Evolutionary conservation across 176 grass and related monocot genomes (phyloP).

Genomic region (Eleusine indica): DNA sequence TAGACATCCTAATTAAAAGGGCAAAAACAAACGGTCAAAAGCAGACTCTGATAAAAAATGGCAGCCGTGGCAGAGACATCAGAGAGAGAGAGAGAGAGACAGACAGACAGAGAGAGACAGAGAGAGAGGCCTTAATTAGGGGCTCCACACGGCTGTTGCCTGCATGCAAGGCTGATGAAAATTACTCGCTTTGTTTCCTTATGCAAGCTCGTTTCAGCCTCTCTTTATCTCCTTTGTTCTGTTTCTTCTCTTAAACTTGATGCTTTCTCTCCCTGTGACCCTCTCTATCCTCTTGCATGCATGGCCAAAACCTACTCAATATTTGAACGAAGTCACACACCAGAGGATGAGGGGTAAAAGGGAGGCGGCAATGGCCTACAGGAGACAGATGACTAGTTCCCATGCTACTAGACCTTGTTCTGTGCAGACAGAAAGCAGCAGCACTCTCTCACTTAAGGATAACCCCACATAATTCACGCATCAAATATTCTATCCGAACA

Average conservation of each 20-base stretch:
- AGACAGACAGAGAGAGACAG: slow-evolving; percentile 21
- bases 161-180: slow-evolving; percentile 50
- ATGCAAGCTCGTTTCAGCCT: slow-evolving; percentile 26
- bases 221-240: slow-evolving; percentile 12
- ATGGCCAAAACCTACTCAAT: slow-evolving; percentile 1
- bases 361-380: slow-evolving; percentile 48
- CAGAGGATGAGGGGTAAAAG: neutral
- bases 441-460: slow-evolving; percentile 51
- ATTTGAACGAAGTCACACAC: neutral
- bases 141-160: slow-evolving; percentile 11
- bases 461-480: slow-evolving; percentile 44
- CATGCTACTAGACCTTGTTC: slow-evolving; percentile 53
- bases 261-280: neutral
- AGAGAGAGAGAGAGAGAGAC: neutral
- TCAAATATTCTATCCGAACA: slow-evolving; percentile 45
- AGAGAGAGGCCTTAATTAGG: slow-evolving; percentile 17
- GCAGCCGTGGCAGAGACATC: slow-evolving; percentile 41
- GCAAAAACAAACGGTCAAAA: too few relatives aligned
- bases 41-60: slow-evolving; percentile 30
- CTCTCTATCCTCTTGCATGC: neutral
- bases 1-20: too few relatives aligned
- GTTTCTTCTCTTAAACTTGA: neutral
- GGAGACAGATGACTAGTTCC: slow-evolving; percentile 47
- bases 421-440: slow-evolving; percentile 36
- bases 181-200: slow-evolving; percentile 55